Conservation (phyloP, 108 stramenopile species). For the Schizochytrium sp. region DNA sequence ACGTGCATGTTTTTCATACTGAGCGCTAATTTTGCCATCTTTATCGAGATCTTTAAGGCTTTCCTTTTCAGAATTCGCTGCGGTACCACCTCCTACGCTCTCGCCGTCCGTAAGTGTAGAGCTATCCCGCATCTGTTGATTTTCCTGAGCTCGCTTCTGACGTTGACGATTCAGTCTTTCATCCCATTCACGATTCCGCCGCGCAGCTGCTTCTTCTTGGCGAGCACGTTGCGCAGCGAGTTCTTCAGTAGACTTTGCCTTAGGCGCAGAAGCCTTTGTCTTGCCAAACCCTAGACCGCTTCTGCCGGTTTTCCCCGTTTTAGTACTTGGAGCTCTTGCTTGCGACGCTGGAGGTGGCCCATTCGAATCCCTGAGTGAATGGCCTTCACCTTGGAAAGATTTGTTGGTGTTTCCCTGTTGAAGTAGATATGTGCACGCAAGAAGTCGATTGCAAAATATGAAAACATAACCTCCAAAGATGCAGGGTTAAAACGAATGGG, state of each 20-base stretch:
- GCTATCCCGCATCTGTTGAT: background rate
- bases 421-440: too few species aligned
- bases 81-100: background rate
- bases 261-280: background rate
- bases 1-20: background rate
- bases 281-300: background rate
- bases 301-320: background rate
- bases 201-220: background rate
- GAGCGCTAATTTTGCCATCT: background rate
- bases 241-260: slow-evolving; percentile 23
- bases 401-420: background rate
- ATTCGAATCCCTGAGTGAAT: background rate
- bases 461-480: too few species aligned
- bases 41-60: background rate
- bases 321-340: slow-evolving; percentile 8
- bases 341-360: background rate
- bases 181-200: background rate
- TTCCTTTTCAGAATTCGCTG: slow-evolving; percentile 16
- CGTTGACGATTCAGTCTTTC: background rate
- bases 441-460: too few species aligned
- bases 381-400: slow-evolving; percentile 29
- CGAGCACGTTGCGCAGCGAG: background rate
- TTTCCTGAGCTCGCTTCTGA: background rate
- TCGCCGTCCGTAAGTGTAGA: background rate
- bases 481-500: too few species aligned